Evolutionary conservation across 495 filamentous ascomycete species (phyloP), one percentile per base, ranked within the genome.

Genomic region (Articulospora tetracladia): DNA sequence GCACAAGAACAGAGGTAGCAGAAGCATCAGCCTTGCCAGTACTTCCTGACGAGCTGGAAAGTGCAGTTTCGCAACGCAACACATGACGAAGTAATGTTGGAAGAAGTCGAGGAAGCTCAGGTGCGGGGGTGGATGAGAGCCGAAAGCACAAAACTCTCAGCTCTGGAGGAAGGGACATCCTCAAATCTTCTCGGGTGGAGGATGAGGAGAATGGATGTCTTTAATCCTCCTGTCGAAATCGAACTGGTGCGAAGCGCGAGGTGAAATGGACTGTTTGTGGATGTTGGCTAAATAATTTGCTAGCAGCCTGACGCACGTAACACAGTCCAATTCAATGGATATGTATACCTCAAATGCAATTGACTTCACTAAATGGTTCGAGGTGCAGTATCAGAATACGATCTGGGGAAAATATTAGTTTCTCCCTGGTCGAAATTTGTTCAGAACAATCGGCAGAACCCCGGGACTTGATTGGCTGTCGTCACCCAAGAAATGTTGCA

Each of bases 131-230:
- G 3, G 81, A 83, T 11, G 85, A 81, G 60, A 93, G 71, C 57
- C 84, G 82, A 63, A 85, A 82, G 58, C 86, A 89, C 57, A 92
- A 76, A 3, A 84, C 83, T 51, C 85, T 81, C 11, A 92, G 72
- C 24, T 68, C 66, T 27, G 66, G 59, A 10, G 62, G 66, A 41
- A 68, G 56, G 57, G 62, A 68, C 66, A 65, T 68, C 28, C 1
- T 32, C 2, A 49, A 58, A 34, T 25, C 22, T n/a, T 12, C 28
- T 55, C 25, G 17, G 17, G 15, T 3, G 17, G 41, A 3, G 4
- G 4, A 6, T n/a, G 7, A n/a, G 41, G 3, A 3, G 8, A 44
- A 17, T 15, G 10, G 8, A 6, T 50, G 6, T 27, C 3, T 50
- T 24, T 4, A 25, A 7, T 24, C 36, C 41, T 48, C 36, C 8